Percentiles rank a stretch among this genome's conserved stretches.
These are phyloP conservation scores for Zymoseptoria brevis DNA, from an alignment of 2,329 filamentous ascomycete genomes.

Conservation along the genomic window DNA sequence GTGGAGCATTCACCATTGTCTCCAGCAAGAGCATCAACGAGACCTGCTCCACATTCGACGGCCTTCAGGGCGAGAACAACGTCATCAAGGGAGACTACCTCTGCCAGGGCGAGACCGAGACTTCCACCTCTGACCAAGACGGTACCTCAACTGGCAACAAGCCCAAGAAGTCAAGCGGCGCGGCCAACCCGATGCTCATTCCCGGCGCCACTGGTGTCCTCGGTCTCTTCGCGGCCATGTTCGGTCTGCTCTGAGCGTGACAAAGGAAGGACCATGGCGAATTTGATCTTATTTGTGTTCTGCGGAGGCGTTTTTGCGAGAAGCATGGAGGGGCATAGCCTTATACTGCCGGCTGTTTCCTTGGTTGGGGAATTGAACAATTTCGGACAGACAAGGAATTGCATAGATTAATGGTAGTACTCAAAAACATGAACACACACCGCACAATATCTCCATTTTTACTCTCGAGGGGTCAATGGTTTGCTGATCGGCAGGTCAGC, in stretches of 20 bases:
- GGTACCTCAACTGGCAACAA: slow-evolving; percentile 25
- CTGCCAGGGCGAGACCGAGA: slow-evolving; percentile 31
- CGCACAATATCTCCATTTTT: background rate
- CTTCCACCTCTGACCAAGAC: slow-evolving; percentile 20
- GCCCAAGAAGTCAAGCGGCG: slow-evolving; percentile 24
- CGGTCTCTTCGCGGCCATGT: slow-evolving; percentile 41
- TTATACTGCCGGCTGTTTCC: slow-evolving; percentile 5
- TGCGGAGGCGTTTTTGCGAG: slow-evolving; percentile 12
- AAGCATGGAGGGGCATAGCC: slow-evolving; percentile 4
- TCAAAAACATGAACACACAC: background rate
- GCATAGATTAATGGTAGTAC: slow-evolving; percentile 31
- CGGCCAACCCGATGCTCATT: slow-evolving; percentile 36
- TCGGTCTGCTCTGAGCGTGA: slow-evolving; percentile 37
- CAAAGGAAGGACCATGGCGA: slow-evolving; percentile 1
- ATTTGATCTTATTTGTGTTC: slow-evolving; percentile 15
- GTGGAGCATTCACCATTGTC: slow-evolving; percentile 45
- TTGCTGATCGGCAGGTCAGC: no score
- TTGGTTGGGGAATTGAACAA: slow-evolving; percentile 18
- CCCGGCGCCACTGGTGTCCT: slow-evolving; percentile 38
- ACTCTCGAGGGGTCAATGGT: background rate
- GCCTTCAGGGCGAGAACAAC: slow-evolving; percentile 32
- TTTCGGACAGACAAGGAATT: slow-evolving; percentile 14
- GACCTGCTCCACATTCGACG: slow-evolving; percentile 36
- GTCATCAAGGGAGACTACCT: slow-evolving; percentile 38
- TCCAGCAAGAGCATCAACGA: slow-evolving; percentile 35